Base-by-base conservation (phyloP, 495 filamentous ascomycete genomes). In the Penicillium tannophilum region DNA sequence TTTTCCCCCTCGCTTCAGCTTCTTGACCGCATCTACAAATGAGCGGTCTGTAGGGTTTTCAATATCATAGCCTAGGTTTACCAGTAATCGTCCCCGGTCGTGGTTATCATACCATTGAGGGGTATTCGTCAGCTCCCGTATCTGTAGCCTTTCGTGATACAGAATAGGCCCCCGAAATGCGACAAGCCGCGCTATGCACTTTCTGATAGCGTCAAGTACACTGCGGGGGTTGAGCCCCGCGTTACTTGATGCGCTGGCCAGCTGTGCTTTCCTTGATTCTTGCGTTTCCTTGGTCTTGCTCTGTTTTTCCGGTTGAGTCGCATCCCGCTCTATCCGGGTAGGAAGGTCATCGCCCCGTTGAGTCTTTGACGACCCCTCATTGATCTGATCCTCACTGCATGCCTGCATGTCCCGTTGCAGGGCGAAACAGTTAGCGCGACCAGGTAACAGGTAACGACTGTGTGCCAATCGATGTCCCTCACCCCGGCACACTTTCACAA, bases 211-310 rank as follows among this genome's bases (percentile, higher is more conserved):
- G 43, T 30, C 49, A 30, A 23, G 30, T 41, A 41, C 17, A 49
- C 31, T 39, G 45, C 35, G 35, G 66, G 59, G 63, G 63, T 9
- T 23, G 31, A 66, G 60, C 69, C 67, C 67, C 63, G 67, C 67
- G 63, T 60, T 68, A 56, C 24, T 56, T 65, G 61, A 68, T 71
- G 68, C 59, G 66, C 57, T 71, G 68, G 63, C 68, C 55, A 61
- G 61, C 63, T 55, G 52, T 60, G 53, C 47, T 56, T 65, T 64
- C 60, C 67, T 52, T 63, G 64, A 58, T 68, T 65, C 43, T 51
- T 26, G 49, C 24, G 4, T 28, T 42, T 26, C 7, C 23, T 14
- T 10, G 14, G 20, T 41, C 17, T 52, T 20, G 10, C 12, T 42
- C 30, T 36, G 39, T 19, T 23, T 23, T 23, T 33, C 53, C 31